These are phyloP conservation scores for Globisporangium orthogonon DNA, from an alignment of 352 stramenopile genomes.

Conservation along the genomic window DNA sequence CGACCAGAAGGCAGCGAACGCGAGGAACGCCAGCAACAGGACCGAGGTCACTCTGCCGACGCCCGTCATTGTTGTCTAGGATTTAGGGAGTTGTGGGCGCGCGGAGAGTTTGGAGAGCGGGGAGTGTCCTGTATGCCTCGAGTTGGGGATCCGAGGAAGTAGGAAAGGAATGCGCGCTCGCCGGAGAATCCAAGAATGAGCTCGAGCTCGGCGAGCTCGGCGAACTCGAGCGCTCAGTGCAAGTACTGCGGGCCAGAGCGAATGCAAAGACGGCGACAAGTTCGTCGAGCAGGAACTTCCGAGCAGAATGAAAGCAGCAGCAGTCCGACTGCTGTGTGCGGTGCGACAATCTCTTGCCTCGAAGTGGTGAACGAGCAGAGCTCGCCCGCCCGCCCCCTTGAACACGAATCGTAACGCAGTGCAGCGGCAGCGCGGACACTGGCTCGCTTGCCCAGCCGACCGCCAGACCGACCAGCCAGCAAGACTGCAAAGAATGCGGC, in stretches of 20 bases:
- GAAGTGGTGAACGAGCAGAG: not conserved
- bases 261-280: not conserved
- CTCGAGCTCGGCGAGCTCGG: not conserved
- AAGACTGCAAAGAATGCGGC: not conserved
- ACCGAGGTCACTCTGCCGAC: slow-evolving; percentile 1
- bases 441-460: not conserved
- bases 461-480: no score
- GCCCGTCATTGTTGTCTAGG: not conserved
- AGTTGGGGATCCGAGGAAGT: not conserved
- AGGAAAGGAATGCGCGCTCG: not conserved
- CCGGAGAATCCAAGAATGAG: not conserved
- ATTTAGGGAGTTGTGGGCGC: no score
- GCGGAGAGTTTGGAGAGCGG: not conserved
- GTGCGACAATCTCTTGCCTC: not conserved
- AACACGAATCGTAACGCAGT: not conserved
- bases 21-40: slow-evolving; percentile 9
- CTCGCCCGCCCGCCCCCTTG: not conserved
- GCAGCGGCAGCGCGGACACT: not conserved
- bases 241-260: not conserved
- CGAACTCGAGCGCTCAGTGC: not conserved
- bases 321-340: not conserved
- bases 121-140: not conserved
- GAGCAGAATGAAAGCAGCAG: not conserved
- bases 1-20: slow-evolving; percentile 10
- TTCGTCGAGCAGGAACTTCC: not conserved